Percentiles rank a stretch among this genome's conserved stretches.
Conservation (phyloP, 371 early-diverging fungal genomes). For the Apophysomyces trapeziformis region DNA sequence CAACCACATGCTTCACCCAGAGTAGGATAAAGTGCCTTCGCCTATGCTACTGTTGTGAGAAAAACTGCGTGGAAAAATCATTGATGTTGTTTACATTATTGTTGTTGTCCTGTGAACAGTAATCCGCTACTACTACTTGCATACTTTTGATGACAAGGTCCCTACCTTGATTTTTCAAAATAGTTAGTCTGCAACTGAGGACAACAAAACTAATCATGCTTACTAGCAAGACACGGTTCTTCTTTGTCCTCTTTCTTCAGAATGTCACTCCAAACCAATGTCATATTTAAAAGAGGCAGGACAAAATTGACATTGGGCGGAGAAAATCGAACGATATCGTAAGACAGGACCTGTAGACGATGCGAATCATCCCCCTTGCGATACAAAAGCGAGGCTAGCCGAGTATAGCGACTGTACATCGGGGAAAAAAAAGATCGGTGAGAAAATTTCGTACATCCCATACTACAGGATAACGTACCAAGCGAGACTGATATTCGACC, state of each 20-base stretch:
- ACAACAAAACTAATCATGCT: no score
- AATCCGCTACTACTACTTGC: background rate
- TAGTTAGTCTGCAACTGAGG: background rate
- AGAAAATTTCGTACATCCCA: no score
- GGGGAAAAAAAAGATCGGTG: no score
- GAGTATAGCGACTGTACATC: slow-evolving; percentile 12
- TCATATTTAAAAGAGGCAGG: background rate
- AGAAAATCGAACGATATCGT: background rate
- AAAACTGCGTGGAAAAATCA: no score
- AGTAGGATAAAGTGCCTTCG: background rate
- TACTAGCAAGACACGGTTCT: no score
- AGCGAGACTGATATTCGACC: slow-evolving; percentile 8
- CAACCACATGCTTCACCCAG: background rate
- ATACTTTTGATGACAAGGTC: slow-evolving; percentile 1
- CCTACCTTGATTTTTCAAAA: background rate
- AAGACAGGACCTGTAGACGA: background rate
- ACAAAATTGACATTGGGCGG: slow-evolving; percentile 5
- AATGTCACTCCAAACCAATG: slow-evolving; percentile 1
- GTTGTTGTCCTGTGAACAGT: background rate
- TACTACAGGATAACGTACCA: background rate
- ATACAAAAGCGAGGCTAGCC: background rate
- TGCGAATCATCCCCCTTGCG: slow-evolving; percentile 5
- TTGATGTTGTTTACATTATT: background rate
- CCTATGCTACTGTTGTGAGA: background rate
- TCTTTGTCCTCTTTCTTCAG: background rate